Percentiles rank a stretch among this genome's conserved stretches.
These are phyloP conservation scores for Yamadazyma siamensis DNA, from an alignment of 1,139 yeast genomes.

Conservation along the genomic window DNA sequence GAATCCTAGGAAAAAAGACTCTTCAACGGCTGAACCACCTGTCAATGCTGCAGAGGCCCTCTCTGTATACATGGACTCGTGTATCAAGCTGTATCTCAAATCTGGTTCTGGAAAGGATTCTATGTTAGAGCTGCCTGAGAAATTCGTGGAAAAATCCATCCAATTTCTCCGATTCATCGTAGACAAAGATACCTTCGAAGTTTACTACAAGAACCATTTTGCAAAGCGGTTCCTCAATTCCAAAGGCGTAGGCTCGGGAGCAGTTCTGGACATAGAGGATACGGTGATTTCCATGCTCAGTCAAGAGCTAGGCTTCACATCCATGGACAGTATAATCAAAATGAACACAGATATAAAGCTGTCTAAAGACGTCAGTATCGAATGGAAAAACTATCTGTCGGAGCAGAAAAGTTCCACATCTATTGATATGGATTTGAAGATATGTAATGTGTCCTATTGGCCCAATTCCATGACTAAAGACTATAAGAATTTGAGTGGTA, in stretches of 20 bases:
- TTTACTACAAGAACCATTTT: slow-evolving; percentile 80
- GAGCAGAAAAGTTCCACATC: slow-evolving; percentile 17
- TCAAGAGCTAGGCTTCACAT: slow-evolving; percentile 77
- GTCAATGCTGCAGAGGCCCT: slow-evolving; percentile 66
- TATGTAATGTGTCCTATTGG: slow-evolving; percentile 53
- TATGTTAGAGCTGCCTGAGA: slow-evolving; percentile 45
- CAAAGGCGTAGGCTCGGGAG: slow-evolving; percentile 22
- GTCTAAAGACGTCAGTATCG: slow-evolving; percentile 58
- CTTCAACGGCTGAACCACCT: slow-evolving; percentile 9
- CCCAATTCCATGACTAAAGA: slow-evolving; percentile 53
- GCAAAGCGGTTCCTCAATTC: slow-evolving; percentile 76
- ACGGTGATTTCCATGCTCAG: slow-evolving; percentile 66
- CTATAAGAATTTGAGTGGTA: slow-evolving; percentile 46
- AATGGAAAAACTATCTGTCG: slow-evolving; percentile 37
- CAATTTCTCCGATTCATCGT: slow-evolving; percentile 63
- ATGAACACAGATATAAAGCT: slow-evolving; percentile 83
- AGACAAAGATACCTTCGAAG: slow-evolving; percentile 88
- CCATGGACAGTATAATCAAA: slow-evolving; percentile 77
- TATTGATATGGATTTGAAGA: slow-evolving; percentile 47
- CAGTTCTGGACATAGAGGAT: slow-evolving; percentile 59
- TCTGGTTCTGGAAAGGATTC: slow-evolving; percentile 16
- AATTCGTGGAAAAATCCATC: slow-evolving; percentile 52
- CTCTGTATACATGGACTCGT: slow-evolving; percentile 72
- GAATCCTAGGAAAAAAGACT: slow-evolving; percentile 3
- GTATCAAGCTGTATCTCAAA: slow-evolving; percentile 51